phyloP scores from a whole-genome alignment of 371 early-diverging fungal genomes.

The Saksenaea oblongispora region DNA sequence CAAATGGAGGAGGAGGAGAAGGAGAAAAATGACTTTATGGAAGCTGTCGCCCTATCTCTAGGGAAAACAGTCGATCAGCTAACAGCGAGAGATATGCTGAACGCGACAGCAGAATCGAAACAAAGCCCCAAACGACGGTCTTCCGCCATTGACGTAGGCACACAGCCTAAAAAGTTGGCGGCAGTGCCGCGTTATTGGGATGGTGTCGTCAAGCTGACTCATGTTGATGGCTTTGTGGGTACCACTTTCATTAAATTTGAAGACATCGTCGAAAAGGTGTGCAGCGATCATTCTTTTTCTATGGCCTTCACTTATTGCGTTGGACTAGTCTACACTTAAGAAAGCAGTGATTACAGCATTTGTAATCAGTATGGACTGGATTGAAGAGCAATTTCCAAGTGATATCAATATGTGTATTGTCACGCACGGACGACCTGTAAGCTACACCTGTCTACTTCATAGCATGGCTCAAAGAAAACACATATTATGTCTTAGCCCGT shows the following conservation, averaged over 20 bases:
- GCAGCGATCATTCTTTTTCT: neutral
- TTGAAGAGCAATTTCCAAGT: conserved; percentile 36
- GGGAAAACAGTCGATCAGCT: conserved; percentile 40
- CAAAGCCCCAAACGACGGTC: neutral
- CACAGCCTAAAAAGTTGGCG: neutral
- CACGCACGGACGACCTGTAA: conserved; percentile 46
- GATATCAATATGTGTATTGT: conserved; percentile 41
- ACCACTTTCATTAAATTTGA: conserved; percentile 32
- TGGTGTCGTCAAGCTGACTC: conserved; percentile 41
- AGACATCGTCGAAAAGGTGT: conserved; percentile 42
- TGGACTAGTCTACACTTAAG: conserved; percentile 23
- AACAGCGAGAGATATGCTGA: conserved; percentile 42
- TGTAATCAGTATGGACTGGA: conserved; percentile 44
- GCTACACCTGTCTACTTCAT: too few species aligned
- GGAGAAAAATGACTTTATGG: conserved; percentile 30
- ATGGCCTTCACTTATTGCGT: neutral
- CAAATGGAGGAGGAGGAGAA: conserved; percentile 12
- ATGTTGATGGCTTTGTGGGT: conserved; percentile 38
- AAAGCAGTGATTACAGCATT: conserved; percentile 45
- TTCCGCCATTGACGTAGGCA: neutral
- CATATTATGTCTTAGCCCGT: conserved; percentile 20
- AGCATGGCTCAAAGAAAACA: too few species aligned
- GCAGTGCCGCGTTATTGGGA: conserved; percentile 26
- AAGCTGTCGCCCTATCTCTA: conserved; percentile 41
- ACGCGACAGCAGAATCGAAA: conserved; percentile 1